These are phyloP conservation scores for Talaromyces nanjingensis DNA, from an alignment of 495 filamentous ascomycete species.

Conservation along the genomic window DNA sequence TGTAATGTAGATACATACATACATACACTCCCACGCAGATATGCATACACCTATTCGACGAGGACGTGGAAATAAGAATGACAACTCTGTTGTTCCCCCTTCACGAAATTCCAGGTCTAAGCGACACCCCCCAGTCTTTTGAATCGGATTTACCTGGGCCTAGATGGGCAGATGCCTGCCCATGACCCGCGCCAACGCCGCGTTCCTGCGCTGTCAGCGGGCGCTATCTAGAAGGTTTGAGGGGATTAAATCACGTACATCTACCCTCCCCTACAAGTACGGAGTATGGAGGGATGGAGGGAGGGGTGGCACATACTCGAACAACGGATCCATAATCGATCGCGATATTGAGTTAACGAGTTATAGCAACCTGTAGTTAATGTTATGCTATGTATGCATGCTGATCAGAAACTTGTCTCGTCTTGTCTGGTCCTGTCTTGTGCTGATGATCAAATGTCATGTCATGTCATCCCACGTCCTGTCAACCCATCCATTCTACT, in stretches of 20 bases:
- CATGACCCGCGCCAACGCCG: background rate
- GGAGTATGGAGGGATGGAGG: background rate
- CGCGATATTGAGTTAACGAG: background rate
- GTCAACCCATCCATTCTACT: background rate
- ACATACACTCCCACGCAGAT: too few species aligned
- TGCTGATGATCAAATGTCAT: background rate
- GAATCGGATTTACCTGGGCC: background rate
- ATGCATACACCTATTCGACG: background rate
- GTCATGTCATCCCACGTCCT: background rate
- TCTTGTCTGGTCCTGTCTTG: background rate
- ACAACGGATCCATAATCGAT: background rate
- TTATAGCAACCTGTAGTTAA: background rate
- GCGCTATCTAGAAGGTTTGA: background rate
- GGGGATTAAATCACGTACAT: background rate
- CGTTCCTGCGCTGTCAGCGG: constrained; percentile 8
- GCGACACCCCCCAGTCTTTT: background rate
- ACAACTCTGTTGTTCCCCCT: too few species aligned
- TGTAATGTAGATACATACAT: background rate
- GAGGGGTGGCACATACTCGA: background rate
- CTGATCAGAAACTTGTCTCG: background rate
- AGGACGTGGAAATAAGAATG: background rate
- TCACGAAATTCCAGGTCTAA: background rate
- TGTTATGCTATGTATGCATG: background rate
- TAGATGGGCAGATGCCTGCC: background rate
- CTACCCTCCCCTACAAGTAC: background rate